A percentile compares a stretch with the other conserved stretches of the same genome.
These are phyloP conservation scores for Cenchrus purpureus DNA, from an alignment of 176 grass and related monocot genomes.

Conservation along the genomic window DNA sequence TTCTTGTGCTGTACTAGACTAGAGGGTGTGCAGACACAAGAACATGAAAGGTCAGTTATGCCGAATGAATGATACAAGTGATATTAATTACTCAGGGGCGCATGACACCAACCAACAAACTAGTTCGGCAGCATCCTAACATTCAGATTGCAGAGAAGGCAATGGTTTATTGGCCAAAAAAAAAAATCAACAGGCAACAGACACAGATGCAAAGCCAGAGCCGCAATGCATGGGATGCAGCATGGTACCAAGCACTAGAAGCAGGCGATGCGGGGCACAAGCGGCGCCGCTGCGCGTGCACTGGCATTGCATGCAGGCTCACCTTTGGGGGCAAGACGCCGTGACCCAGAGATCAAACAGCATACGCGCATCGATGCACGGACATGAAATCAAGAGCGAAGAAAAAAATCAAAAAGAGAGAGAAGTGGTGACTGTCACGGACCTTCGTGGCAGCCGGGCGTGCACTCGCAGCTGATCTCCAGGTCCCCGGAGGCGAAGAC, in stretches of 20 bases:
- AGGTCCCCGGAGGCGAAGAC: conserved; percentile 85
- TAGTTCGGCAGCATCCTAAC: conserved; percentile 32
- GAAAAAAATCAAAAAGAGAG: conserved; percentile 2
- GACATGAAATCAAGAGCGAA: conserved; percentile 63
- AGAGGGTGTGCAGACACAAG: conserved; percentile 26
- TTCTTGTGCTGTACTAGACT: conserved; percentile 36
- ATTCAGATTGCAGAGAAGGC: conserved; percentile 41
- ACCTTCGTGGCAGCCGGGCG: conserved; percentile 92
- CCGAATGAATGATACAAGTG: conserved; percentile 25
- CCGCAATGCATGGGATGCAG: conserved; percentile 51
- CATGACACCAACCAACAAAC: conserved; percentile 40
- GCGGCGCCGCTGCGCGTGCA: conserved; percentile 31
- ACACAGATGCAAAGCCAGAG: conserved; percentile 26
- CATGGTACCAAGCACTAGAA: conserved; percentile 32
- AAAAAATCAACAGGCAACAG: conserved; percentile 27
- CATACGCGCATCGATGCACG: conserved; percentile 47
- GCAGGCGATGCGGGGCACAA: conserved; percentile 24
- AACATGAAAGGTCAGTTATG: conserved; percentile 26
- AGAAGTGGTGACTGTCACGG: conserved; percentile 32
- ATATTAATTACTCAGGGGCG: conserved; percentile 25
- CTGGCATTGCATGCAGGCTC: conserved; percentile 67
- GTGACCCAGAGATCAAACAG: conserved; percentile 50
- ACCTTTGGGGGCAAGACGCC: conserved; percentile 12
- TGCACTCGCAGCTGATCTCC: conserved; percentile 89
- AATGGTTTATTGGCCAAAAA: conserved; percentile 17